phyloP scores from a whole-genome alignment of 2,329 filamentous ascomycete species.

The Lasiodiplodia sp. region DNA sequence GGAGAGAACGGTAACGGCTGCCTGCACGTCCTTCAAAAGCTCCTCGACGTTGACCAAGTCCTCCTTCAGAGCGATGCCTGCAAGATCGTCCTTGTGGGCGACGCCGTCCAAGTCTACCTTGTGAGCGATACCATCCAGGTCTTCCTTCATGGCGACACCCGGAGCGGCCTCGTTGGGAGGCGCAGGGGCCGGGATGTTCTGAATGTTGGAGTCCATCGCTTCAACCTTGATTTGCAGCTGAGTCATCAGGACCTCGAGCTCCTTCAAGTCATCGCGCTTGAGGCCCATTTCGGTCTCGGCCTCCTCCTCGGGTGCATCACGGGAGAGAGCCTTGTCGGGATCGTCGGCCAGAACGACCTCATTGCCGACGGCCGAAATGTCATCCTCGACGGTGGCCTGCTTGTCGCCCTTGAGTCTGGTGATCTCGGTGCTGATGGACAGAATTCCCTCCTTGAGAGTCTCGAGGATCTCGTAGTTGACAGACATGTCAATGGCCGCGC shows the following conservation, averaged over 20 bases:
- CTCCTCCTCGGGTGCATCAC: constrained; percentile 39
- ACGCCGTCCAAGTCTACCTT: constrained; percentile 57
- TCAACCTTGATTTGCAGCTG: constrained; percentile 88
- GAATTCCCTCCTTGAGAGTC: constrained; percentile 82
- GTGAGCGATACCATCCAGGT: constrained; percentile 56
- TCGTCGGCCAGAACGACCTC: constrained; percentile 66
- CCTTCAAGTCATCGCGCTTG: constrained; percentile 79
- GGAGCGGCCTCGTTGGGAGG: constrained; percentile 48
- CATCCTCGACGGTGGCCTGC: constrained; percentile 54
- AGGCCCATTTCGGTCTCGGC: constrained; percentile 53
- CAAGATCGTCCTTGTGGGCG: constrained; percentile 44
- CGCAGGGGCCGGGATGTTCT: constrained; percentile 54
- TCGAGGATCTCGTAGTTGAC: constrained; percentile 90
- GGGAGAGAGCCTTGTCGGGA: constrained; percentile 53
- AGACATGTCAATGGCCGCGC: constrained; percentile 82
- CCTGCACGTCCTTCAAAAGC: constrained; percentile 64
- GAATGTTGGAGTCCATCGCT: constrained; percentile 67
- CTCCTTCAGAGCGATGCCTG: constrained; percentile 49
- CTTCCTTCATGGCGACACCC: constrained; percentile 52
- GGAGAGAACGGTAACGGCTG: constrained; percentile 60
- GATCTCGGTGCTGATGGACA: constrained; percentile 78
- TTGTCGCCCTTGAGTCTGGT: constrained; percentile 72
- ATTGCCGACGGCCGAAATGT: constrained; percentile 59
- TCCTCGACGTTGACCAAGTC: constrained; percentile 60
- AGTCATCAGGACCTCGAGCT: constrained; percentile 81